Conservation (phyloP, 2,329 filamentous ascomycete genomes). For the Alternaria brassicae region DNA sequence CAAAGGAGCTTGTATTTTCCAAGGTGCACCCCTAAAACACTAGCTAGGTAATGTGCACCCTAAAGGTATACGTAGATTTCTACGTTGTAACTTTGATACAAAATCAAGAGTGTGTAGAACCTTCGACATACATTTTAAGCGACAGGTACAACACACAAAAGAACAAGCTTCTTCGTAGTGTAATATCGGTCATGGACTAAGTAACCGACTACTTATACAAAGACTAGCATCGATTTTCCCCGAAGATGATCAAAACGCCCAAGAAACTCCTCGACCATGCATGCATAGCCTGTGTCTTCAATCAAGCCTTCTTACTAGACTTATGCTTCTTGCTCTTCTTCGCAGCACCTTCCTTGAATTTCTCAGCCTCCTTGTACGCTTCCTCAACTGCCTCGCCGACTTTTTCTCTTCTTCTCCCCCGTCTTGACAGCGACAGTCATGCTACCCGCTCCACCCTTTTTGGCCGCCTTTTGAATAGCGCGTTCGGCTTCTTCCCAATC, state of each 20-base stretch:
- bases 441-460: conserved; percentile 59
- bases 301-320: conserved; percentile 54
- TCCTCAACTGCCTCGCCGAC: conserved; percentile 63
- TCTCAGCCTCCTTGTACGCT: conserved; percentile 51
- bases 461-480: conserved; percentile 65
- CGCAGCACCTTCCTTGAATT: conserved; percentile 42
- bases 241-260: neutral
- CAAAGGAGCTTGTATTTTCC: neutral
- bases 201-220: neutral
- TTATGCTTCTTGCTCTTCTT: conserved; percentile 48
- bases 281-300: neutral
- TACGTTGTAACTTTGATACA: neutral
- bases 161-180: neutral
- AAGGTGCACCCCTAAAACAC: neutral
- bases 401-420: conserved; percentile 80
- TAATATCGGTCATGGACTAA: neutral
- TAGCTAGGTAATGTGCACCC: neutral
- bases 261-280: neutral
- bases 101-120: neutral
- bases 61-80: neutral
- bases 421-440: conserved; percentile 82
- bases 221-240: neutral
- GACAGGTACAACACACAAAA: neutral
- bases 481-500: conserved; percentile 73
- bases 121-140: neutral